These are phyloP conservation scores for Leishmania aethiopica DNA, from an alignment of 208 protist species.

Conservation along the genomic window DNA sequence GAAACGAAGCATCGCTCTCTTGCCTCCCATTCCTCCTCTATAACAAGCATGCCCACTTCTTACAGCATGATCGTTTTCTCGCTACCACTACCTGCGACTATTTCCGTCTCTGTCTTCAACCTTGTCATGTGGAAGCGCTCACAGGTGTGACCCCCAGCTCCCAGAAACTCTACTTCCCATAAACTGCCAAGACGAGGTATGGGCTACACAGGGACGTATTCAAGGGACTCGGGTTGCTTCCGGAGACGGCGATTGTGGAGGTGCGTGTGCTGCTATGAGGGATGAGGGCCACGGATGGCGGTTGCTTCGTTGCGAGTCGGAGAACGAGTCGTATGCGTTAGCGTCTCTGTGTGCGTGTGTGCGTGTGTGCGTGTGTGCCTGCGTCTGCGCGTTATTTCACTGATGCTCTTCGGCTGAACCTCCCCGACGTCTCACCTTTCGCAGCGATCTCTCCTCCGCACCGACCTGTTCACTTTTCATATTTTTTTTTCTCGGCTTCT, in stretches of 20 bases:
- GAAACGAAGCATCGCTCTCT: neutral
- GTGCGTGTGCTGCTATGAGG: neutral
- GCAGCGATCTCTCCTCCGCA: too few relatives aligned
- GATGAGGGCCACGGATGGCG: neutral
- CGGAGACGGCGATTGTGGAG: neutral
- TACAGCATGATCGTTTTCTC: neutral
- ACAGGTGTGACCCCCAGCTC: neutral
- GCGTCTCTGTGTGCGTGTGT: neutral
- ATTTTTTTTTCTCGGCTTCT: neutral
- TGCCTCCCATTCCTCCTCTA: neutral
- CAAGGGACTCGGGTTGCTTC: neutral
- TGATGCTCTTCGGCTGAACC: neutral
- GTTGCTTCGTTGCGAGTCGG: neutral
- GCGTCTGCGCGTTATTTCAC: neutral
- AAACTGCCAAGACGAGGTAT: neutral
- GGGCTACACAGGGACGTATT: neutral
- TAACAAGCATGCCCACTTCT: neutral
- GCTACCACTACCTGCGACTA: neutral
- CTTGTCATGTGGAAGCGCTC: neutral
- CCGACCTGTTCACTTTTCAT: neutral
- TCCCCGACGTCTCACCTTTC: neutral
- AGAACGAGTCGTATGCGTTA: neutral
- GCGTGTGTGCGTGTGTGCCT: neutral
- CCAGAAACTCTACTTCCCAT: neutral
- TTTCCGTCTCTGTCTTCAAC: neutral